Evolutionary conservation across 495 filamentous ascomycete species (phyloP), one percentile per base, ranked within the genome.

Genomic region (Penicillium manginii): DNA sequence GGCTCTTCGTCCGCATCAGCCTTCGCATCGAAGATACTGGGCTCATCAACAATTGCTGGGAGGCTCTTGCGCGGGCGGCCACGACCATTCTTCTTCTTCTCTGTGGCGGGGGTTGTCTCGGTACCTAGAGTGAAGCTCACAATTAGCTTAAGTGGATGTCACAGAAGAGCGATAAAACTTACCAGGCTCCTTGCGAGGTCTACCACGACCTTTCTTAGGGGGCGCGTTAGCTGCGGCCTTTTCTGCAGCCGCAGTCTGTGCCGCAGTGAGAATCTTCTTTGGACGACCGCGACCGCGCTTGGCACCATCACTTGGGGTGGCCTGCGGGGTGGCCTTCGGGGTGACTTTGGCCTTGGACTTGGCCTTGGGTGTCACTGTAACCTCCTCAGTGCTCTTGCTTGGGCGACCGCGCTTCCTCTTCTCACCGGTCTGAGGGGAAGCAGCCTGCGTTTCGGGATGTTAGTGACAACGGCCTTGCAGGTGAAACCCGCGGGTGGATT

Each of bases 281-380:
- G 69, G 76, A 43, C 76, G 74, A 31, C 76, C 76, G 22, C 76
- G 76, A 15, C 74, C 76, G 51, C 76, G 68, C 53, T 76, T 78
- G 21, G 75, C 70, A 10, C 67, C 68, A 40, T 64, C 59, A 14
- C 64, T 54, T 26, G 48, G 12, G 15, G 12, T 4, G 15, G 7
- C 35, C 35, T 37, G 4, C 31, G 31, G 31, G 31, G 31, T 33
- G 31, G 31, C 5, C 31, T n/a, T n/a, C n/a, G n/a, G n/a, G n/a
- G n/a, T n/a, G n/a, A n/a, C n/a, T n/a, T n/a, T n/a, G n/a, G n/a
- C n/a, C n/a, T n/a, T n/a, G n/a, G n/a, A n/a, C n/a, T n/a, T 45
- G 7, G 66, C 60, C 51, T 72, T 66, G 3, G 70, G 67, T 4
- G 37, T 54, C 10, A 52, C 26, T 4, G 37, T 54, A 8, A 52